Base-by-base conservation (phyloP, 2,329 filamentous ascomycete genomes). In the Ophiocordyceps camponoti-saundersi region DNA sequence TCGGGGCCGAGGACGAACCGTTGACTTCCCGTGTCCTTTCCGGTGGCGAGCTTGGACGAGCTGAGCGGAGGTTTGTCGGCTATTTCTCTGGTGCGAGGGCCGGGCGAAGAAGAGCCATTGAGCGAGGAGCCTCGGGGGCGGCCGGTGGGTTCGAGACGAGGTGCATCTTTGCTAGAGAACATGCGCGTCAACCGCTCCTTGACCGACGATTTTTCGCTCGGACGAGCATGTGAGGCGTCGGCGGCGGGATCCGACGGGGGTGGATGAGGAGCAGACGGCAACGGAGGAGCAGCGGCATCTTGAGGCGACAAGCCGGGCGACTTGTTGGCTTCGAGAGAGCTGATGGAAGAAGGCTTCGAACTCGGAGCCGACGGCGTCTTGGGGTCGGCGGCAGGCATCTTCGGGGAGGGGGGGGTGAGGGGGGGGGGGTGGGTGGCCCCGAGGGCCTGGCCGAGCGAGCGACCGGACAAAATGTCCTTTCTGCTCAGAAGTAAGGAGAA, bases 161-260 rank as follows among this genome's bases (percentile, higher is more conserved):
- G 54, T 20, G 66, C 57, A 47, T 79, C 76, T 57, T 74, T 78
- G 52, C 67, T 71, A 47, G 72, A 77, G 62, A 81, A 81, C 71
- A 81, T 81, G 65, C 77, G 73, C 40, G 76, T 75, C 48, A 81
- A 59, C 44, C 76, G 73, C 57, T 79, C 76, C 59, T 80, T 81
- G 62, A 81, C 76, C 15, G 75, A 77, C 2, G 71, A 60, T 59
- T 75, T 79, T 55, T 79, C 75, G n/a, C 54, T 34, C 47, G 61
- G 62, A 52, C 61, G 69, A 23, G 52, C 42, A 32, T 51, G 52
- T 12, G 51, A 44, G 16, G 52, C 48, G 40, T 59, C 56, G 49
- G 47, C 50, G 23, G 50, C 48, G 11, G 51, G 5, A 26, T 26
- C 23, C 5, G 23, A 26, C 23, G 23, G 23, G 23, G 23, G 23